A percentile compares a stretch with the other conserved stretches of the same genome.
These are phyloP conservation scores for Clonostachys rosea DNA, from an alignment of 2,329 filamentous ascomycete species.

Conservation along the genomic window DNA sequence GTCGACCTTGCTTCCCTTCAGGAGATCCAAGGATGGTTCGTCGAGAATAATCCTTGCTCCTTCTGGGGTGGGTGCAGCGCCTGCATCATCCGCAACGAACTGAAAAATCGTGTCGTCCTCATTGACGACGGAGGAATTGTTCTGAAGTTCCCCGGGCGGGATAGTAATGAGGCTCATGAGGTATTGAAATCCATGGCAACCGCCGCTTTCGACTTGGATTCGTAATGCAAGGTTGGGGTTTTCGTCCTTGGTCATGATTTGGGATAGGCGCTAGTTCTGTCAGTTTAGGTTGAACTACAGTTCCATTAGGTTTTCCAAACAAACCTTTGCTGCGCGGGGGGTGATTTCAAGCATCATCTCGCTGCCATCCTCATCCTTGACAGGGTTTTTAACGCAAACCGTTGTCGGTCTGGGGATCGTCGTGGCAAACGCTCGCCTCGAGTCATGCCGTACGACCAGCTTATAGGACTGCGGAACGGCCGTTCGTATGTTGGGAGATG, in stretches of 20 bases:
- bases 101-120: constrained; percentile 90
- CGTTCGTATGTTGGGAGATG: background rate
- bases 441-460: background rate
- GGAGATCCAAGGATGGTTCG: constrained; percentile 75
- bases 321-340: constrained; percentile 72
- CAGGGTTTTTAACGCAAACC: constrained; percentile 61
- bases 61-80: constrained; percentile 14
- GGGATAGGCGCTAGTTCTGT: constrained; percentile 56
- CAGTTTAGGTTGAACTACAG: too few relatives aligned
- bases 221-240: constrained; percentile 85
- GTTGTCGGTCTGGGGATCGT: constrained; percentile 34
- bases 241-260: constrained; percentile 67
- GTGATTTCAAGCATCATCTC: constrained; percentile 82
- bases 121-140: constrained; percentile 28
- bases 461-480: too few relatives aligned
- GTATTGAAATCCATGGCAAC: constrained; percentile 98
- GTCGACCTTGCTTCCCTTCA: constrained; percentile 93
- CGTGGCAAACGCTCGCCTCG: constrained; percentile 24
- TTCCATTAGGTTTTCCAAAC: constrained; percentile 7
- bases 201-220: constrained; percentile 86
- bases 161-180: constrained; percentile 78
- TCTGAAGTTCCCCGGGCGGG: constrained; percentile 29
- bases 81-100: constrained; percentile 48
- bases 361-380: constrained; percentile 78
- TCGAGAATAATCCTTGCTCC: constrained; percentile 84